Evolutionary conservation across 768 basidiomycete genomes (phyloP).

Genomic region (Auriscalpium orientale): DNA sequence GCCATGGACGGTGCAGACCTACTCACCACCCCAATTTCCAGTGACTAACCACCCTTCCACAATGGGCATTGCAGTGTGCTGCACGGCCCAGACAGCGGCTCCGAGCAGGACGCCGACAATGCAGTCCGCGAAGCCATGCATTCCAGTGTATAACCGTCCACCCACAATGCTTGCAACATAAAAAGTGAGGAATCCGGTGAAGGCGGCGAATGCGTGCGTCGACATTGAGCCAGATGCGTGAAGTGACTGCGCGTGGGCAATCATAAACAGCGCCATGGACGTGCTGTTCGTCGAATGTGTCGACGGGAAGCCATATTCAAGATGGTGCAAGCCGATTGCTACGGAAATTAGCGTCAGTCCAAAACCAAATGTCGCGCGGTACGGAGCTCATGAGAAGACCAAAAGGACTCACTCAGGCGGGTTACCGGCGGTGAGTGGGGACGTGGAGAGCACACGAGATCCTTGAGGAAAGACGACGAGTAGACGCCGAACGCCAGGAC

Average conservation of each 20-base stretch:
- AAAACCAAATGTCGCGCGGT: neutral
- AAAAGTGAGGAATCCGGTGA: slow-evolving; percentile 35
- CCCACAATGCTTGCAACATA: slow-evolving; percentile 72
- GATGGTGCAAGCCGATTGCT: slow-evolving; percentile 75
- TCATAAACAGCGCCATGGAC: slow-evolving; percentile 82
- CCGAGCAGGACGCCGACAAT: slow-evolving; percentile 58
- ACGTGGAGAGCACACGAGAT: slow-evolving; percentile 82
- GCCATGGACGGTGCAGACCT: slow-evolving; percentile 9
- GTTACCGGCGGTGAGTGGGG: slow-evolving; percentile 88
- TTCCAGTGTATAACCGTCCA: slow-evolving; percentile 77
- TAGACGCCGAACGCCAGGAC: slow-evolving; percentile 79
- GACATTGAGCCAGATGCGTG: slow-evolving; percentile 38
- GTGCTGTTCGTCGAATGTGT: slow-evolving; percentile 91
- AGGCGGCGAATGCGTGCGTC: slow-evolving; percentile 31
- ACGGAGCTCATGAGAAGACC: neutral
- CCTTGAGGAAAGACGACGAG: slow-evolving; percentile 80
- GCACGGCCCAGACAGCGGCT: slow-evolving; percentile 49
- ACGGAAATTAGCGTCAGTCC: neutral
- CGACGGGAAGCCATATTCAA: slow-evolving; percentile 94
- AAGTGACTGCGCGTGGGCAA: slow-evolving; percentile 47
- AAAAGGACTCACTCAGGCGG: slow-evolving; percentile 60
- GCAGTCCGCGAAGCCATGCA: slow-evolving; percentile 84
- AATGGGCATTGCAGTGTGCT: slow-evolving; percentile 25
- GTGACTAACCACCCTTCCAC: slow-evolving; percentile 37
- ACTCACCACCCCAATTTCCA: slow-evolving; percentile 29